phyloP scores from a whole-genome alignment of 2,329 filamentous ascomycete genomes.

The Tolypocladium pustulatum region DNA sequence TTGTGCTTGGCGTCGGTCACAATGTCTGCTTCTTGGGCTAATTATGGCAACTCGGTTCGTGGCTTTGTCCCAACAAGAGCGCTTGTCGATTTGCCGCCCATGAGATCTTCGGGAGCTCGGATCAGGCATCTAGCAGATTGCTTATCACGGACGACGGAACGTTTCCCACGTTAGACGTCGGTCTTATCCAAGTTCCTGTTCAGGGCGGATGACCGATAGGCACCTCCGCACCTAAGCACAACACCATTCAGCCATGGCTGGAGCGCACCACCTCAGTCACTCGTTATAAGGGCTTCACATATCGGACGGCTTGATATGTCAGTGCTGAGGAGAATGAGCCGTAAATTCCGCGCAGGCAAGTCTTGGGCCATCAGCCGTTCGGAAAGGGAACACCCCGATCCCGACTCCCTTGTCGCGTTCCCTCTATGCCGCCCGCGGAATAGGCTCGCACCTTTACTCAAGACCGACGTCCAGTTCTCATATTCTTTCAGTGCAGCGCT shows the following conservation, averaged over 20 bases:
- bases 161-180: neutral
- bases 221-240: neutral
- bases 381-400: neutral
- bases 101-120: neutral
- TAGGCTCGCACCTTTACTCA: neutral
- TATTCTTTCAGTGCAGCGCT: neutral
- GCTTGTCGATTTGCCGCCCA: neutral
- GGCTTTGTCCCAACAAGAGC: neutral
- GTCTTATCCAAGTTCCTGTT: neutral
- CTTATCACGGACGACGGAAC: neutral
- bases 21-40: neutral
- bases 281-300: neutral
- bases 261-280: neutral
- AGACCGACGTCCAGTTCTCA: neutral
- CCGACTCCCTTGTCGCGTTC: neutral
- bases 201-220: neutral
- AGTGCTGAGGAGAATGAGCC: neutral
- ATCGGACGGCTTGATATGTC: neutral
- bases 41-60: neutral
- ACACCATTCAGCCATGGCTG: neutral
- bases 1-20: neutral
- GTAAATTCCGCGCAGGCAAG: neutral
- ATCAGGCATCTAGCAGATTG: neutral
- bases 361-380: neutral
- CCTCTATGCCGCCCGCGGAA: neutral